A percentile compares a stretch with the other conserved stretches of the same genome.
Evolutionary conservation across 2,329 filamentous ascomycete species (phyloP).

Genomic region (Chrysoporthe deuterocubensis): DNA sequence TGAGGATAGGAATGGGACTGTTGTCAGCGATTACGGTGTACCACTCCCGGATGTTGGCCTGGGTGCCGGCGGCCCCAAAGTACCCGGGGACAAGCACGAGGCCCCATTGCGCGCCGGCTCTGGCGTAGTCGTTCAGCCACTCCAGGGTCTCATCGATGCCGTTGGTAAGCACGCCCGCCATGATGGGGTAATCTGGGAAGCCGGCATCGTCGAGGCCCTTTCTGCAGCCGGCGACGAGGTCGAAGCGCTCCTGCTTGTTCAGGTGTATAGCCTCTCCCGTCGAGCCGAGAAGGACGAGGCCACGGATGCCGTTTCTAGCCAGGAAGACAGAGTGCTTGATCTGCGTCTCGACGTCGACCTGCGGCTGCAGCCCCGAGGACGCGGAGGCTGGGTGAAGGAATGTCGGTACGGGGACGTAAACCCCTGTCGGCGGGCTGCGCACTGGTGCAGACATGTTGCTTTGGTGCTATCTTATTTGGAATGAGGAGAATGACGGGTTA

Average conservation of each 20-base stretch:
- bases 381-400: conserved; percentile 59
- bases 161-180: conserved; percentile 64
- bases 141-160: conserved; percentile 60
- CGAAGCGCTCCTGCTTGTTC: conserved; percentile 58
- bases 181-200: conserved; percentile 62
- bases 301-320: conserved; percentile 61
- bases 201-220: conserved; percentile 59
- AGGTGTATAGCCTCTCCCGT: conserved; percentile 69
- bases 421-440: conserved; percentile 52
- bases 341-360: conserved; percentile 63
- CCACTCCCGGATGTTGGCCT: conserved; percentile 65
- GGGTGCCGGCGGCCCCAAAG: conserved; percentile 61
- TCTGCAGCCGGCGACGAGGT: conserved; percentile 59
- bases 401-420: conserved; percentile 66
- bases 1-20: conserved; percentile 62
- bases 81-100: conserved; percentile 68
- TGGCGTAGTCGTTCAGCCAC: conserved; percentile 52
- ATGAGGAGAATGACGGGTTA: background rate
- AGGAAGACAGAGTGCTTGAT: conserved; percentile 62
- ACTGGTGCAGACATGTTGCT: conserved; percentile 19
- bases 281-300: conserved; percentile 65
- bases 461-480: background rate
- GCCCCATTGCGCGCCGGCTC: conserved; percentile 64
- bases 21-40: conserved; percentile 64
- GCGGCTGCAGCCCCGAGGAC: conserved; percentile 50